These are phyloP conservation scores for Agaricus subrufescens DNA, from an alignment of 768 basidiomycete species.

Conservation along the genomic window DNA sequence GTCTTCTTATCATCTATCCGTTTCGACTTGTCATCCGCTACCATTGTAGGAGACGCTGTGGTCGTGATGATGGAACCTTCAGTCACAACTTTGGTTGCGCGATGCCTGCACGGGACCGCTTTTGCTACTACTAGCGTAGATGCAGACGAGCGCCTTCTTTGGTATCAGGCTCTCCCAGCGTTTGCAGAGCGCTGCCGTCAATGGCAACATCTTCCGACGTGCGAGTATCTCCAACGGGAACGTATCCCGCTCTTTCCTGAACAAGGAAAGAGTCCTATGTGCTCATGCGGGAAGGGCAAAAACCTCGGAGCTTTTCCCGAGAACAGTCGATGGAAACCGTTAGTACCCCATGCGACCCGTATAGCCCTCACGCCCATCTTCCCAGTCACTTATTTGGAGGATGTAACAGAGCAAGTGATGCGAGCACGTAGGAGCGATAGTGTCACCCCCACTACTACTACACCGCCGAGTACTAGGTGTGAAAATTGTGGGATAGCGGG, in stretches of 20 bases:
- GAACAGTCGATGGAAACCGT: conserved; percentile 27
- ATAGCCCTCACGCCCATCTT: conserved; percentile 52
- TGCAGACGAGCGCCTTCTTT: conserved; percentile 34
- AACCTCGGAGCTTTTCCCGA: conserved; percentile 33
- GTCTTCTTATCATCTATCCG: conserved; percentile 43
- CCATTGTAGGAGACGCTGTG: conserved; percentile 47
- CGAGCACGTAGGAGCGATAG: background rate
- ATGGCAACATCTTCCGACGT: conserved; percentile 42
- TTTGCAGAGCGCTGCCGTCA: conserved; percentile 49
- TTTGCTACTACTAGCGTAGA: conserved; percentile 16
- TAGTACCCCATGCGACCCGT: conserved; percentile 42
- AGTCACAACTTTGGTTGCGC: conserved; percentile 15
- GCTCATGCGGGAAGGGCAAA: conserved; percentile 49
- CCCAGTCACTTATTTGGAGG: conserved; percentile 43
- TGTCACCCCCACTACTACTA: background rate
- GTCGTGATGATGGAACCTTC: conserved; percentile 31
- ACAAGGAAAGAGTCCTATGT: conserved; percentile 37
- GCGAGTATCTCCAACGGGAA: conserved; percentile 36
- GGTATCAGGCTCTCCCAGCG: conserved; percentile 48
- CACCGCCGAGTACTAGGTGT: conserved; percentile 3
- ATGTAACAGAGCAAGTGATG: background rate
- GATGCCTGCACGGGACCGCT: conserved; percentile 4
- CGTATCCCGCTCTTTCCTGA: conserved; percentile 35
- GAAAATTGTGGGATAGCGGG: conserved; percentile 14
- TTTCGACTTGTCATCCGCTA: conserved; percentile 44